Conservation (phyloP, 2,329 filamentous ascomycete species). For the Aspergillus sergii region DNA sequence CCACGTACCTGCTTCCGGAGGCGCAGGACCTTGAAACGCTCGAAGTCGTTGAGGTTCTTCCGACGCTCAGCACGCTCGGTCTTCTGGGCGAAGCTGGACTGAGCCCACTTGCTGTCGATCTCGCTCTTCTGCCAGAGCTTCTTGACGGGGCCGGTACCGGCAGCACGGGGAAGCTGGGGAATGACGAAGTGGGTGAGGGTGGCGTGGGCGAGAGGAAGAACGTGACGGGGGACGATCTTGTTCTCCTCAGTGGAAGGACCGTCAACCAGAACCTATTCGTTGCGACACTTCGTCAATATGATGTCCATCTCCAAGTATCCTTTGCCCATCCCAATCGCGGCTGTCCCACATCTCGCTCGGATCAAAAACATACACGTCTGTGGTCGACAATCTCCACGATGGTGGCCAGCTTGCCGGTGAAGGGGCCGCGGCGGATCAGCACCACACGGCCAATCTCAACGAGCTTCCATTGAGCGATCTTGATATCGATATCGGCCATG, state of each 20-base stretch:
- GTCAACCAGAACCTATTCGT: slow-evolving; percentile 84
- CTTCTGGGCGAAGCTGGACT: slow-evolving; percentile 94
- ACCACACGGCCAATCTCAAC: slow-evolving; percentile 98
- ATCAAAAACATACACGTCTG: slow-evolving; percentile 84
- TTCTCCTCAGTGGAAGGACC: slow-evolving; percentile 82
- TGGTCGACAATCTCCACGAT: slow-evolving; percentile 99
- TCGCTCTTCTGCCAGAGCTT: slow-evolving; percentile 87
- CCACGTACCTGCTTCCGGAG: slow-evolving; percentile 92
- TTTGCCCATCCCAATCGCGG: not conserved
- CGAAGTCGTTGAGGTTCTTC: slow-evolving; percentile 93
- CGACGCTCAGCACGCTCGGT: slow-evolving; percentile 81
- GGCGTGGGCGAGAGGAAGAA: slow-evolving; percentile 76
- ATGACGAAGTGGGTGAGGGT: slow-evolving; percentile 91
- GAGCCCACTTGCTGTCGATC: slow-evolving; percentile 91
- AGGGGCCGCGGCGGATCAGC: slow-evolving; percentile 82
- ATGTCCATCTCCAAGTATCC: slow-evolving; percentile 21
- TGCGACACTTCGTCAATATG: slow-evolving; percentile 11
- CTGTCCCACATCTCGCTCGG: not conserved
- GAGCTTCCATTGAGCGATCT: slow-evolving; percentile 85
- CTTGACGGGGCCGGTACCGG: slow-evolving; percentile 80
- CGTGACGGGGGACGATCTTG: slow-evolving; percentile 82
- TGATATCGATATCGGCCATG: slow-evolving; percentile 83
- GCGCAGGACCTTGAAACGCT: slow-evolving; percentile 99
- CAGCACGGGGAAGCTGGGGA: slow-evolving; percentile 79
- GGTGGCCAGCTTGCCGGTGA: slow-evolving; percentile 81